Conservation (phyloP, 306 rosid genomes). For the Medicago ruthenica region DNA sequence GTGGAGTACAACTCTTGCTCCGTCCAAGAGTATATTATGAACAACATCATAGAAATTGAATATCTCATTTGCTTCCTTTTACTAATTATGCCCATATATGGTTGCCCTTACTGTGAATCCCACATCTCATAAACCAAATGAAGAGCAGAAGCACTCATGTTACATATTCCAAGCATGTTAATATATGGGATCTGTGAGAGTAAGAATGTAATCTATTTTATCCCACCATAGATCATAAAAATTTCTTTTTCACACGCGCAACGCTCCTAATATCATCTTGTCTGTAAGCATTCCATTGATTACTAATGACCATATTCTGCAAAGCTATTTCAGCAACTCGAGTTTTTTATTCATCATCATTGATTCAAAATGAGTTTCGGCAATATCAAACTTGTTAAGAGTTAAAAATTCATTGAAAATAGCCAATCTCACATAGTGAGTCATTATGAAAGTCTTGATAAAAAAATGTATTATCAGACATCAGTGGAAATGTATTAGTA, state of each 20-base stretch:
- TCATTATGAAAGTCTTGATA: background rate
- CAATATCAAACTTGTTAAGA: too few species aligned
- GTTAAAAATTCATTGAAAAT: too few species aligned
- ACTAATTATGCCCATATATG: too few species aligned
- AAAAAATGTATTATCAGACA: background rate
- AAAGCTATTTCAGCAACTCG: background rate
- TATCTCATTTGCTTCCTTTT: too few species aligned
- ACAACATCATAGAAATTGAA: too few species aligned
- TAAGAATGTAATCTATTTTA: background rate
- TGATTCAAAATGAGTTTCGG: background rate
- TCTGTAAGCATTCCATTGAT: background rate
- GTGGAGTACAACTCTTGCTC: too few species aligned
- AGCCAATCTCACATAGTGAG: too few species aligned
- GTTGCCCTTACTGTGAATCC: background rate
- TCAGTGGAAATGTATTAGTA: background rate
- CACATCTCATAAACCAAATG: constrained; percentile 4
- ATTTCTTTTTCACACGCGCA: background rate
- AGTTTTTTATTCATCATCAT: background rate
- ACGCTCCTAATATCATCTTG: background rate
- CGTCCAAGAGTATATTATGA: too few species aligned
- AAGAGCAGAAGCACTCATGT: background rate
- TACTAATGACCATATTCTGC: background rate
- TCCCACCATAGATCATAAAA: too few species aligned
- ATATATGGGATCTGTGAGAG: background rate
- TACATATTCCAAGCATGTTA: background rate